phyloP scores from a whole-genome alignment of 2,329 filamentous ascomycete genomes.

The Colletotrichum tropicicola region DNA sequence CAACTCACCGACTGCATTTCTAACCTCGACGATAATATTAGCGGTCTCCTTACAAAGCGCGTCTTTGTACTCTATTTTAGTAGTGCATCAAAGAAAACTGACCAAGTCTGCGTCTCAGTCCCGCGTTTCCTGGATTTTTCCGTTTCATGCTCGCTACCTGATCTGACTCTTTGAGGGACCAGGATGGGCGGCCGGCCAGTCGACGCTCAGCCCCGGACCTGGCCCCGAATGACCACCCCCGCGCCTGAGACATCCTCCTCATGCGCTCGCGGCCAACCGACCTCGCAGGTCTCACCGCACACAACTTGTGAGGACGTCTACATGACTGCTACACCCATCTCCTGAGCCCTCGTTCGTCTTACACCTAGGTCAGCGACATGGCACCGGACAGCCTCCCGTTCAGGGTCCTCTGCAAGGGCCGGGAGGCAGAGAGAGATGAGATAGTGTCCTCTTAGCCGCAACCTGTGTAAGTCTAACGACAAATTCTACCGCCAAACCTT shows the following conservation, averaged over 20 bases:
- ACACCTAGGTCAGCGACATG: conserved; percentile 22
- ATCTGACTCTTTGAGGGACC: background rate
- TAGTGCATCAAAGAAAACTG: background rate
- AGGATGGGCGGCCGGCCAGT: conserved; percentile 5
- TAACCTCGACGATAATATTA: background rate
- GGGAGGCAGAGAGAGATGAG: background rate
- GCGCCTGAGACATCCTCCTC: conserved; percentile 28
- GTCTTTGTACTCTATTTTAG: background rate
- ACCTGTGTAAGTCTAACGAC: background rate
- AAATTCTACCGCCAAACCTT: background rate
- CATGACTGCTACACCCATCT: conserved; percentile 22
- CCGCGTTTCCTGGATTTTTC: conserved; percentile 6
- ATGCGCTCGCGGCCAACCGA: conserved; percentile 29
- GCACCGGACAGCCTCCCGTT: conserved; percentile 21
- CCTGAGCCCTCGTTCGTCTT: conserved; percentile 11
- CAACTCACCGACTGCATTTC: background rate
- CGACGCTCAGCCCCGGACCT: conserved; percentile 24
- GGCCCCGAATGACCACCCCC: conserved; percentile 27
- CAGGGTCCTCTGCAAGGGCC: background rate
- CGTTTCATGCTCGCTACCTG: background rate
- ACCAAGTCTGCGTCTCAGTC: background rate
- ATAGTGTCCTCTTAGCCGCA: background rate
- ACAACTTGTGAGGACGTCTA: conserved; percentile 26
- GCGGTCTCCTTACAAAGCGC: background rate
- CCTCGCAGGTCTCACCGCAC: conserved; percentile 25